phyloP scores from a whole-genome alignment of 1,139 yeast genomes.

The Pichia sp. region DNA sequence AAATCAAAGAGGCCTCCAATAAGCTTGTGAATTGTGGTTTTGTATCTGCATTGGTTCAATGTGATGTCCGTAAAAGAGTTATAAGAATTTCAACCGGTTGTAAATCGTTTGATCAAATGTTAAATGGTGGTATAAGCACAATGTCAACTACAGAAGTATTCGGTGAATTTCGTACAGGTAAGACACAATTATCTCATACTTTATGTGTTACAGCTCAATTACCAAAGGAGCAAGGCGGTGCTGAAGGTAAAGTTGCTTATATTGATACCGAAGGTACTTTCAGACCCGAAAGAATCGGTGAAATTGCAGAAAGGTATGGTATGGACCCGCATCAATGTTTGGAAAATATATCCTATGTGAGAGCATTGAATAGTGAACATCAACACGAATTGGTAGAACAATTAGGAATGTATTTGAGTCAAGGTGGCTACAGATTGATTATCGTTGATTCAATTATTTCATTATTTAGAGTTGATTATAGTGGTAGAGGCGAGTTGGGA shows the following conservation, averaged over 20 bases:
- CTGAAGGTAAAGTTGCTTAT: conserved; percentile 55
- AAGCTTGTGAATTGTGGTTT: conserved; percentile 46
- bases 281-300: conserved; percentile 48
- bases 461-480: conserved; percentile 52
- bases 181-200: conserved; percentile 55
- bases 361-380: conserved; percentile 54
- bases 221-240: conserved; percentile 50
- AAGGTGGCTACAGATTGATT: conserved; percentile 33
- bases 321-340: conserved; percentile 48
- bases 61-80: conserved; percentile 43
- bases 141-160: conserved; percentile 60
- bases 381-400: conserved; percentile 53
- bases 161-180: conserved; percentile 59
- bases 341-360: conserved; percentile 40
- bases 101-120: conserved; percentile 43
- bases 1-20: conserved; percentile 55
- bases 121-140: conserved; percentile 56
- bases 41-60: conserved; percentile 47
- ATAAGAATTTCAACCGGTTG: conserved; percentile 48
- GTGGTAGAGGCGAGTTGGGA: conserved; percentile 55
- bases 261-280: conserved; percentile 59
- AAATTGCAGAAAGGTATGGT: conserved; percentile 49
- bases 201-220: conserved; percentile 54
- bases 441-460: conserved; percentile 58
- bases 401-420: conserved; percentile 42